Evolutionary conservation across 176 grass and related monocot genomes (phyloP), one percentile per base, ranked within the genome.

Genomic region (Zoysia pacifica): DNA sequence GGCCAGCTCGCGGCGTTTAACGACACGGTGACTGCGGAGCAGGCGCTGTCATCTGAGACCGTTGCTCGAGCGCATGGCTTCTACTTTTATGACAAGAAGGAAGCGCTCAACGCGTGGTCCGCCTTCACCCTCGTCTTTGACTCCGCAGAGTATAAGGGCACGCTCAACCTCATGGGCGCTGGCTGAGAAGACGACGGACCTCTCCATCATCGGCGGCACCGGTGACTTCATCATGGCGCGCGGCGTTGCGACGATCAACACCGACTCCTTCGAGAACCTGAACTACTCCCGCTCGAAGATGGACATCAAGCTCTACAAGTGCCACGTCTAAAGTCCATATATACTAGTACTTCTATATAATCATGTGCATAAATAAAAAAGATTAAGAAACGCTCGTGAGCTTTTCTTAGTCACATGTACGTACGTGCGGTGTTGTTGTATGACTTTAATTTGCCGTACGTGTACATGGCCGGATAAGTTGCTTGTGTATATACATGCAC

Each of bases 151-250:
- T 2, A 37, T 72, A 65, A 13, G 40, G 87, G 87, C 48, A 85
- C 56, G 11, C 72, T 89, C 64, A 85, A 72, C 77, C 73, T 89
- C 48, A 81, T 89, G 77, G 87, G 82, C 41, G 28, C 28, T 77
- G 15, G 7, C 6, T 4, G 15, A 75, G 28, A 16, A 74, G 83
- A 79, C 88, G 16, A 4, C 79, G 28, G 83, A 86, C 44, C 8
- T 90, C 79, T 90, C 83, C 68, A 45, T 86, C 59, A 67, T 82
- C 16, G 79, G 87, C 15, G 87, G 83, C 61, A 89, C 83, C 14
- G 83, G 88, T 44, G 83, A 90, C 47, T 83, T 86, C 88, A 75
- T 90, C 83, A 90, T 90, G 88, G 74, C 83, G 15, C 55, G 79
- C 9, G 88, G 88, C 45, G 12, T 90, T 44, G 88, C 79, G 4